These are phyloP conservation scores for Yamagishiella unicocca DNA, from an alignment of 139 green algal species.

Conservation along the genomic window DNA sequence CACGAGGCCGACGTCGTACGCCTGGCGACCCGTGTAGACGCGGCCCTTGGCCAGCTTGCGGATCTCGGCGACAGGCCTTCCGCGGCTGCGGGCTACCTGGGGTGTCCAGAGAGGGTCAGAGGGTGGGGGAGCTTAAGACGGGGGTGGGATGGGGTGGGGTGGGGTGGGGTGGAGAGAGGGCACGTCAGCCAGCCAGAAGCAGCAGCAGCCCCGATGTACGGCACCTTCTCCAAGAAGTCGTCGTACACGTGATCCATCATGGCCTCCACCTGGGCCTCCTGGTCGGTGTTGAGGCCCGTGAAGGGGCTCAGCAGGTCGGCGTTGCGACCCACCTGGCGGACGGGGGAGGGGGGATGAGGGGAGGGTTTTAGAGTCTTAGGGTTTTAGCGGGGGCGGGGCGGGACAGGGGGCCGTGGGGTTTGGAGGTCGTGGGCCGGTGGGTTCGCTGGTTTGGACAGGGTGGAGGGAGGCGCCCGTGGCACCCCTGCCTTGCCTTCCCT, in stretches of 20 bases:
- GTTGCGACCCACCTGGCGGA: conserved; percentile 55
- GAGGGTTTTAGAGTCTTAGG: not conserved
- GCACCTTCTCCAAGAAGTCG: conserved; percentile 81
- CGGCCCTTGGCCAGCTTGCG: conserved; percentile 79
- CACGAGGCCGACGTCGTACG: conserved; percentile 78
- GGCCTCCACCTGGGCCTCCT: conserved; percentile 46
- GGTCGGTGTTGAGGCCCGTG: conserved; percentile 32
- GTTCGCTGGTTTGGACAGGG: too few relatives aligned
- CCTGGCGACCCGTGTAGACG: conserved; percentile 88
- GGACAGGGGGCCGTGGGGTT: too few relatives aligned
- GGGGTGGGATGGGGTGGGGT: not conserved
- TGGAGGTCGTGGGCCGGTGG: too few relatives aligned
- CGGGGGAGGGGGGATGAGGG: not conserved
- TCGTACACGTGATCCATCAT: conserved; percentile 79
- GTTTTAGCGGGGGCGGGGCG: too few relatives aligned
- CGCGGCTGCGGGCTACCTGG: conserved; percentile 61
- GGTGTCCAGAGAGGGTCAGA: too few relatives aligned
- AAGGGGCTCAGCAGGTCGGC: conserved; percentile 55
- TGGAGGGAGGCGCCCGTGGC: too few relatives aligned
- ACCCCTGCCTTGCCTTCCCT: not conserved
- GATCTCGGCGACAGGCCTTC: conserved; percentile 55
- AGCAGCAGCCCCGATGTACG: not conserved
- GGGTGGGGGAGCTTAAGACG: not conserved
- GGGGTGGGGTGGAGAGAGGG: not conserved
- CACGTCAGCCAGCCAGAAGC: not conserved